Base-by-base conservation (phyloP, 495 filamentous ascomycete genomes). In the Geoglossum glabrum region DNA sequence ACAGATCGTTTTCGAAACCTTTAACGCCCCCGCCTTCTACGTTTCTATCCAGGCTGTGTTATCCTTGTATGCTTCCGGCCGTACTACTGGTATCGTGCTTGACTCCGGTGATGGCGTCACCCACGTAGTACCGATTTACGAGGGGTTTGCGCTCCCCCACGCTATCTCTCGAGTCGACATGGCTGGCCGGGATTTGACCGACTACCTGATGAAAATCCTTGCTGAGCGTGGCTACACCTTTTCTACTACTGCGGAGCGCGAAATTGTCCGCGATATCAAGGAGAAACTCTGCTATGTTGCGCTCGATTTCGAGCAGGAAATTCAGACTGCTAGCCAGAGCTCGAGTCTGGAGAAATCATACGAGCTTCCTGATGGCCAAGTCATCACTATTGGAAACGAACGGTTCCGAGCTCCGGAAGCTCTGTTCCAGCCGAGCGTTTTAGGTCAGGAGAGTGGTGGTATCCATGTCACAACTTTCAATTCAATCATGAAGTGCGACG, bases 391-490 rank as follows among this genome's bases (percentile, higher is more conserved):
- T 73, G 92, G 92, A 65, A 96, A 97, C 78, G 92, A 97, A 80
- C 88, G 92, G 69, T 98, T 98, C 87, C 90, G 92, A 74, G 90
- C 90, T 71, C 93, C 92, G 62, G 92, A 98, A 76, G 93, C 94
- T 75, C 85, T 98, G 62, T 98, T 98, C 86, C 88, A 95, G 79
- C 92, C 92, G 63, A 90, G 86, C 68, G 93, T 98, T 61, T 79
- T 98, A 60, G 92, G 92, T 81, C 90, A 95, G 63, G 92, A 98
- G 75, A 86, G 81, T 75, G 92, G 90, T 67, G 92, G 92, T 76
- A 95, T 98, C 76, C 92, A 98, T 76, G 93, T 95, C 71, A 97
- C 92, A 69, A 96, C 94, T 64, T 97, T 96, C 84, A 97, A 97
- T 81, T 96, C 93, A 63, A 97, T 98, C 82, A 97, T 95, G 85